Evolutionary conservation across 179 eudicot genomes (phyloP), one percentile per base, ranked within the genome.

Genomic region (Gypsophila paniculata): DNA sequence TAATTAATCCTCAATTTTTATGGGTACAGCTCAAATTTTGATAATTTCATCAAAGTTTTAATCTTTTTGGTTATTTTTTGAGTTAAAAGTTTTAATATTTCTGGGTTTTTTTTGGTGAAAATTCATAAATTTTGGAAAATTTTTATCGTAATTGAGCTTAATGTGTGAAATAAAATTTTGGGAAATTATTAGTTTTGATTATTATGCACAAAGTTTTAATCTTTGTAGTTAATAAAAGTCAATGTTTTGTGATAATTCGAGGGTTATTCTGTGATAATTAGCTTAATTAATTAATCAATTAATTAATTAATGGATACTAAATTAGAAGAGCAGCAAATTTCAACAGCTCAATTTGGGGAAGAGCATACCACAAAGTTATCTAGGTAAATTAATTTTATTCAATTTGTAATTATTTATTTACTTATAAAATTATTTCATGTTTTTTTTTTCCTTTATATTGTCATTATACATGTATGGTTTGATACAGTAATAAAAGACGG

Each of bases 251-350:
- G 49, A 63, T 78, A 11, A 60, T 64, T 18, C 64, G 57, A 64
- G 34, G 42, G 23, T 34, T 71, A 5, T 75, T 3, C 8, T 72
- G 29, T 42, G 21, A n/a, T 23, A 66, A 42, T 18, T 65, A 49
- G 72, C 4, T 29, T 29, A 29, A 29, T 4, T 29, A 29, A 29
- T 29, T 29, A 29, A 29, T 29, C n/a, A n/a, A n/a, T 29, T 1
- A 29, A 29, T 29, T 29, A 29, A 49, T 15, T 48, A 53, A 74
- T 79, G 82, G 64, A 65, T 79, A 25, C 73, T 25, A 69, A 68
- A 29, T 38, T 71, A 53, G 70, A 79, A 66, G 82, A 72, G 29
- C 73, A 32, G 2, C 76, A 65, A 25, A 62, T 68, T 55, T 26
- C 72, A n/a, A 61, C 66, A 26, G 48, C 46, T 65, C 65, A 74